Evolutionary conservation across 495 filamentous ascomycete species (phyloP).

Genomic region (Chaetomium tenue): DNA sequence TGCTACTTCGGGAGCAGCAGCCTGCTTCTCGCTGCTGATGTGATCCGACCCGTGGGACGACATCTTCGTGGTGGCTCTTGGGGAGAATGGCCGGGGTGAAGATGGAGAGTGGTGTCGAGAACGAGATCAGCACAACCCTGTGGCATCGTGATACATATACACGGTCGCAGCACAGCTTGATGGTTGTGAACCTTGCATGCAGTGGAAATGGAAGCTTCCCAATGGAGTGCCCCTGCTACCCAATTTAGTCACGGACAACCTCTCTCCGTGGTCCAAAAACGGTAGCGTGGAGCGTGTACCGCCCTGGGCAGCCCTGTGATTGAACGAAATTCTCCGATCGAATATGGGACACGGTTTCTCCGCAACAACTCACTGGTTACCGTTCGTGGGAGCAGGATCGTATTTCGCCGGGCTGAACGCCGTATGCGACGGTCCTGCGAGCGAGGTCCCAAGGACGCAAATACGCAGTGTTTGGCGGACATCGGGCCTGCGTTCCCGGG

Average conservation of each 20-base stretch:
- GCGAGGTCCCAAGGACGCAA: neutral
- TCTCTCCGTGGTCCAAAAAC: conserved; percentile 32
- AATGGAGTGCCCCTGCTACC: conserved; percentile 9
- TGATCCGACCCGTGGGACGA: conserved; percentile 37
- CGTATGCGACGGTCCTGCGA: conserved; percentile 7
- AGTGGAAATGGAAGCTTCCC: conserved; percentile 9
- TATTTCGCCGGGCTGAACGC: conserved; percentile 13
- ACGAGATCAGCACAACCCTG: neutral
- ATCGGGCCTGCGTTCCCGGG: conserved; percentile 21
- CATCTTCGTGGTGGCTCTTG: conserved; percentile 27
- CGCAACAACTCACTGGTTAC: conserved; percentile 17
- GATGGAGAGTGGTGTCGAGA: conserved; percentile 14
- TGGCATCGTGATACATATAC: conserved; percentile 11
- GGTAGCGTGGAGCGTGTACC: conserved; percentile 24
- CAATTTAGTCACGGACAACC: conserved; percentile 22
- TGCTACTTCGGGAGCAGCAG: conserved; percentile 18
- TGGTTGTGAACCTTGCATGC: neutral
- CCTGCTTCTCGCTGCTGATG: conserved; percentile 30
- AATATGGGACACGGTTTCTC: conserved; percentile 15
- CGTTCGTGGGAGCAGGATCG: conserved; percentile 5
- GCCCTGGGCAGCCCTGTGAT: conserved; percentile 18
- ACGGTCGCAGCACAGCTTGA: neutral
- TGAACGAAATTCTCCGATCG: conserved; percentile 26
- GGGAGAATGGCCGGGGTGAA: neutral
- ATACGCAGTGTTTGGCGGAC: conserved; percentile 11